phyloP scores from a whole-genome alignment of 1,284 basidiomycete species.

The Trichosporon coremiiforme region DNA sequence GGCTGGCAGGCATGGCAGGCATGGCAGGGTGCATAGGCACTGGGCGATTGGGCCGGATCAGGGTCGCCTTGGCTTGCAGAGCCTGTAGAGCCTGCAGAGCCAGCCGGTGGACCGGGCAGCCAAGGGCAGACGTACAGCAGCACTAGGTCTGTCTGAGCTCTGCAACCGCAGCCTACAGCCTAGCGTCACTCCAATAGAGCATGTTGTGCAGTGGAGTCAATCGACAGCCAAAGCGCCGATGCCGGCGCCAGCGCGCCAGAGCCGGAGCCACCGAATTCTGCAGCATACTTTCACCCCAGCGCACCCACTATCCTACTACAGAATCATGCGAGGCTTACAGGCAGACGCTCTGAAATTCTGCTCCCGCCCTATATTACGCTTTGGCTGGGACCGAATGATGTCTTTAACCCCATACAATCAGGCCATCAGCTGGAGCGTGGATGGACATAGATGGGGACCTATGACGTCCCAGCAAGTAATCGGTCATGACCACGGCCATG shows the following conservation, averaged over 20 bases:
- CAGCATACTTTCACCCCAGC: not conserved
- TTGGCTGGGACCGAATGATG: not conserved
- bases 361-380: not conserved
- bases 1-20: no score
- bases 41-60: not conserved
- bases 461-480: not conserved
- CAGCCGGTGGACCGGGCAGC: not conserved
- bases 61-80: not conserved
- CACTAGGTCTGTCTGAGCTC: not conserved
- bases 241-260: not conserved
- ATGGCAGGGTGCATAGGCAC: not conserved
- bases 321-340: not conserved
- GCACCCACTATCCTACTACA: no score
- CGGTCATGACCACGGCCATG: not conserved
- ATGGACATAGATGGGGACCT: not conserved
- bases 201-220: no score
- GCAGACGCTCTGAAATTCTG: not conserved
- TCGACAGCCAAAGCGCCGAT: not conserved
- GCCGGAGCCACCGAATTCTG: not conserved
- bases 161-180: not conserved
- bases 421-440: not conserved
- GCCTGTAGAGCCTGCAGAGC: not conserved
- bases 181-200: not conserved
- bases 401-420: not conserved
- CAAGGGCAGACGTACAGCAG: not conserved